Evolutionary conservation across 2,329 filamentous ascomycete genomes (phyloP), one percentile per base, ranked within the genome.

Genomic region (Rhynchosporium graminicola): DNA sequence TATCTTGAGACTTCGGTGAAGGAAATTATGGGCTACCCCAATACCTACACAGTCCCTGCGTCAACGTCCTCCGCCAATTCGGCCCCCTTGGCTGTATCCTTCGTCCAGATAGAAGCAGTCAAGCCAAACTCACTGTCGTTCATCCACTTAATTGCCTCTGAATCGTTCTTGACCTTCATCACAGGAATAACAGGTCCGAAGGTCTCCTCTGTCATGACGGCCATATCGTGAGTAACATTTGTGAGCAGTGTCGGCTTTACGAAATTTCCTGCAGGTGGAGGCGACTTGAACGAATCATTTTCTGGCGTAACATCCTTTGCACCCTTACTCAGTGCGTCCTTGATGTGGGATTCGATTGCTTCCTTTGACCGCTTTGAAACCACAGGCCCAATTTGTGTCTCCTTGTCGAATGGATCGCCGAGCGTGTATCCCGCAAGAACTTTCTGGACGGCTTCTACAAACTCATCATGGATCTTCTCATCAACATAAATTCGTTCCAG

Each of bases 61-160:
- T 97, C 93, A 54, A 98, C 86, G 57, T 87, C 82, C 60, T 95
- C 88, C 45, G 89, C 86, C 58, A 98, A 81, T 74, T 90, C 83
- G 70, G 92, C 87, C 15, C 89, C 94, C 73, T 82, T 87, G 51
- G 80, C 81, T 2, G 87, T 85, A 73, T 98, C 92, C 76, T 95
- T 96, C 62, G 92, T 97, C 94, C 94, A 98, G 71, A 98, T 92
- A 72, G 92, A 96, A n/a, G 93, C 94, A 3, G 94, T 97, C 65
- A 98, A 82, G 4, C 94, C 94, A 74, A 96, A 96, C 68, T 96
- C 88, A 77, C 91, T 95, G 75, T 97, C 92, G 72, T 97, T 97
- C 92, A 98, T 97, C 57, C 94, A 78, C 68, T 81, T 79, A 65
- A 97, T 79, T 1, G 94, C 94, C 76, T 97, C 92, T 20, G 84